Percentiles rank a stretch among this genome's conserved stretches.
These are phyloP conservation scores for Barnettozyma californica DNA, from an alignment of 805 yeast species.

Conservation along the genomic window DNA sequence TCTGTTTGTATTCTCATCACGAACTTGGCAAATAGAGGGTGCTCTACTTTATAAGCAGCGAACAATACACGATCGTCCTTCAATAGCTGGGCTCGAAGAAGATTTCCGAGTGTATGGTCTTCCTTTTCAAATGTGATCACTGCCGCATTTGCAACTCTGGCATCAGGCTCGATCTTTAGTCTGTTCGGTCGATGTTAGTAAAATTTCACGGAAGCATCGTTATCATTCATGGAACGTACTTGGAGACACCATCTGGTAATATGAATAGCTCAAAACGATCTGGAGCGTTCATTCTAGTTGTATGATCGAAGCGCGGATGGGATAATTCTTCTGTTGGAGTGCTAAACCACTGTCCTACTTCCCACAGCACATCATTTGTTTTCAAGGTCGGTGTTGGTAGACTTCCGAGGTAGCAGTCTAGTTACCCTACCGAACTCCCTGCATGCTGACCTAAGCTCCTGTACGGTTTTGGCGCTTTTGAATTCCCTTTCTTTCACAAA, in stretches of 20 bases:
- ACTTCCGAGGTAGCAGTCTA: neutral
- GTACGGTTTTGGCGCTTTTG: neutral
- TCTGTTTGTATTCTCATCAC: slow-evolving; percentile 93
- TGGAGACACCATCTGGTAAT: slow-evolving; percentile 95
- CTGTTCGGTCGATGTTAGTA: slow-evolving; percentile 29
- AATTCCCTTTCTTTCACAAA: neutral
- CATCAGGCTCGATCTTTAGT: slow-evolving; percentile 84
- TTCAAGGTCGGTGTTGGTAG: neutral
- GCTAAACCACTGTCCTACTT: too few relatives aligned
- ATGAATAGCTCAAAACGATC: slow-evolving; percentile 96
- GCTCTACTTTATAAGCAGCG: slow-evolving; percentile 97
- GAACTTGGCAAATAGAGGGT: slow-evolving; percentile 93
- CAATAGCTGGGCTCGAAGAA: slow-evolving; percentile 79
- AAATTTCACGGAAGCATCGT: neutral
- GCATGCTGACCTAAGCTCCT: neutral
- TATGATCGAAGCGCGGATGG: neutral
- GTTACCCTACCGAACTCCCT: neutral
- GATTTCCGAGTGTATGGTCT: slow-evolving; percentile 93
- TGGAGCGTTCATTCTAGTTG: slow-evolving; percentile 88
- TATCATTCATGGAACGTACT: too few relatives aligned
- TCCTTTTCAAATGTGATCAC: slow-evolving; percentile 91
- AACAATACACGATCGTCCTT: slow-evolving; percentile 86
- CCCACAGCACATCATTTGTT: neutral
- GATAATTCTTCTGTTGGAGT: neutral
- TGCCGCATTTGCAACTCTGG: slow-evolving; percentile 92